A percentile compares a stretch with the other conserved stretches of the same genome.
Conservation (phyloP, 2,329 filamentous ascomycete genomes). For the Trichophaea hybrida region DNA sequence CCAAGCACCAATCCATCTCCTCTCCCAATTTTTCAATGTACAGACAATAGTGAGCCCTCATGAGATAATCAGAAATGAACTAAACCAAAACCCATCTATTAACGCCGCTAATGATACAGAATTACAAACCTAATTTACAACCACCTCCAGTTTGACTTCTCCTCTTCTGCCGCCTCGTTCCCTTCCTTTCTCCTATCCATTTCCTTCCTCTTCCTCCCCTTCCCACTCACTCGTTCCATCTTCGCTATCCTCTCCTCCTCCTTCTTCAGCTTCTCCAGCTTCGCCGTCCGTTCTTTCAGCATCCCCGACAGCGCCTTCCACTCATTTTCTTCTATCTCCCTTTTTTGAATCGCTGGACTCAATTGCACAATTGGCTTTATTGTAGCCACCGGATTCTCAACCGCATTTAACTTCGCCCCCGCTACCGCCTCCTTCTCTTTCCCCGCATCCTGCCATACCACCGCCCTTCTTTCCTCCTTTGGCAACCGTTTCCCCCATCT, state of each 20-base stretch:
- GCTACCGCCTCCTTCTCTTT: background rate
- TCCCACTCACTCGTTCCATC: background rate
- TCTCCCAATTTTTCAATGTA: too few relatives aligned
- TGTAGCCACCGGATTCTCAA: background rate
- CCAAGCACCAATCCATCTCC: too few relatives aligned
- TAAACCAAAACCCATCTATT: too few relatives aligned
- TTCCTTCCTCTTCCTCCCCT: too few relatives aligned
- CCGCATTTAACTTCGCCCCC: background rate
- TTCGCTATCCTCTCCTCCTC: background rate
- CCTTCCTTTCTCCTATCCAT: too few relatives aligned
- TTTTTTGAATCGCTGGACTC: background rate
- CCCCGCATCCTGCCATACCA: background rate
- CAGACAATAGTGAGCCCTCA: too few relatives aligned
- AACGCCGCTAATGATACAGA: too few relatives aligned
- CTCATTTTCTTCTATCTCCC: background rate
- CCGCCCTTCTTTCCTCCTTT: background rate
- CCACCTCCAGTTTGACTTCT: too few relatives aligned
- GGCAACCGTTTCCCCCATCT: background rate
- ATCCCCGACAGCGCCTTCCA: background rate
- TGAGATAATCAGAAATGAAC: too few relatives aligned
- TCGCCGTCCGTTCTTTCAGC: background rate
- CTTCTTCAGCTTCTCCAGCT: background rate
- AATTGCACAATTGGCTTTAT: background rate
- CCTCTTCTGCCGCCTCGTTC: too few relatives aligned
- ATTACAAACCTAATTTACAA: too few relatives aligned